Base-by-base conservation (phyloP, 495 filamentous ascomycete species). In the Penicillium taxi region DNA sequence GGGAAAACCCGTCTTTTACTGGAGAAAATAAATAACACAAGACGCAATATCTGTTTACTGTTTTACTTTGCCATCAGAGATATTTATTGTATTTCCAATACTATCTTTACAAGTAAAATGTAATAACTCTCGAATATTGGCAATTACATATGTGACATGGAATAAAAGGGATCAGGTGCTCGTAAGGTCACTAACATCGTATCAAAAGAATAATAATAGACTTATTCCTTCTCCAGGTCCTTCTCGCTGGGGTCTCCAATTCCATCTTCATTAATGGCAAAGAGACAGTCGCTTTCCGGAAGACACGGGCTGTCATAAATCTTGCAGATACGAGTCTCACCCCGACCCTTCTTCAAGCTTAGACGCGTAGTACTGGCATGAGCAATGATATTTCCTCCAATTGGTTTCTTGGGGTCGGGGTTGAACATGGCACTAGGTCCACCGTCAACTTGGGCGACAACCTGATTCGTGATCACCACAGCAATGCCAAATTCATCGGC, bases 401-500 rank as follows among this genome's bases (percentile, higher is more conserved):
- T 96, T 1, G 91, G 91, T 55, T 98, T 98, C 75, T 98, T 98
- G 5, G 91, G 91, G 53, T 98, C 91, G 0, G 91, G 91, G 46
- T 98, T 98, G 68, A 94, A 98, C 91, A 98, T 98, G 18, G 91
- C 74, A 45, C 80, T 86, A 9, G 88, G 86, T 1, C 91, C 91
- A 36, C 93, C 91, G 58, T 98, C 91, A 8, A 98, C 91, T 58
- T 98, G 91, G 20, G 91, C 90, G 22, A 98, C 91, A 19, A 98
- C 91, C 54, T 98, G 91, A 56, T 98, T 98, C 25, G 91, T 96
- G 53, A 98, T 98, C 50, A 98, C 88, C 5, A 98, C 91, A 0
- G 91, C 91, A 56, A 98, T 95, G 36, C 91, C 91, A 50, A 98
- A 98, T 53, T 96, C 91, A 53, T 98, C 91, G 13, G 93, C 91